Conservation (phyloP, 108 stramenopile species). For the Nitzschia sp. region DNA sequence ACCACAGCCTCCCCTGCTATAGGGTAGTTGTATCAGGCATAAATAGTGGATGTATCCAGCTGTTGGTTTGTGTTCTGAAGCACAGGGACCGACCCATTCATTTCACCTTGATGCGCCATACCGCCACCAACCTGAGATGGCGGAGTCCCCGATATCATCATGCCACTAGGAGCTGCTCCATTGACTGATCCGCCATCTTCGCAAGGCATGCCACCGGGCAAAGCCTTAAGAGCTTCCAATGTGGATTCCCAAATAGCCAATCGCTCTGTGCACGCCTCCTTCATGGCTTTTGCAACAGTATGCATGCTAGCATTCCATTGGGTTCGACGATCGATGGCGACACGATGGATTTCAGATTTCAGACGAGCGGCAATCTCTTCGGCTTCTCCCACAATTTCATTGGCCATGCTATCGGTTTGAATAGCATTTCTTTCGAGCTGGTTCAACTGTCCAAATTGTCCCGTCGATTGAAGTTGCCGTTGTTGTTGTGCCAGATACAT, state of each 20-base stretch:
- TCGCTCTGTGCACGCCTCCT: constrained; percentile 74
- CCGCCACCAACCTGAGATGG: background rate
- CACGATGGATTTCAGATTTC: constrained; percentile 75
- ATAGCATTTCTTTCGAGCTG: constrained; percentile 64
- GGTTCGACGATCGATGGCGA: constrained; percentile 54
- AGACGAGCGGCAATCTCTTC: constrained; percentile 69
- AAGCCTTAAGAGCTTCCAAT: constrained; percentile 32
- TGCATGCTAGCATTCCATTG: constrained; percentile 79
- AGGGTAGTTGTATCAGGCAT: background rate
- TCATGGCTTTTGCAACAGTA: constrained; percentile 62
- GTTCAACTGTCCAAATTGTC: constrained; percentile 50
- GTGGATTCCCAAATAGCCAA: constrained; percentile 77
- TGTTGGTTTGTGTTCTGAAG: background rate
- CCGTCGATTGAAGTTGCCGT: constrained; percentile 41
- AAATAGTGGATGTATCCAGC: constrained; percentile 8
- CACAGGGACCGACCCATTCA: background rate
- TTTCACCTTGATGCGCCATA: background rate
- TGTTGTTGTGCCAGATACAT: constrained; percentile 69
- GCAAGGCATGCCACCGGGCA: background rate
- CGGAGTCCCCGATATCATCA: constrained; percentile 1
- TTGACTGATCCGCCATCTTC: background rate
- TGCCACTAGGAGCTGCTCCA: background rate
- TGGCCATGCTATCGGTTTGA: constrained; percentile 57
- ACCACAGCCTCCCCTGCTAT: no score
- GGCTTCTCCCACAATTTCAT: constrained; percentile 59